Base-by-base conservation (phyloP, 2,329 filamentous ascomycete genomes). In the Aspergillus sp. region DNA sequence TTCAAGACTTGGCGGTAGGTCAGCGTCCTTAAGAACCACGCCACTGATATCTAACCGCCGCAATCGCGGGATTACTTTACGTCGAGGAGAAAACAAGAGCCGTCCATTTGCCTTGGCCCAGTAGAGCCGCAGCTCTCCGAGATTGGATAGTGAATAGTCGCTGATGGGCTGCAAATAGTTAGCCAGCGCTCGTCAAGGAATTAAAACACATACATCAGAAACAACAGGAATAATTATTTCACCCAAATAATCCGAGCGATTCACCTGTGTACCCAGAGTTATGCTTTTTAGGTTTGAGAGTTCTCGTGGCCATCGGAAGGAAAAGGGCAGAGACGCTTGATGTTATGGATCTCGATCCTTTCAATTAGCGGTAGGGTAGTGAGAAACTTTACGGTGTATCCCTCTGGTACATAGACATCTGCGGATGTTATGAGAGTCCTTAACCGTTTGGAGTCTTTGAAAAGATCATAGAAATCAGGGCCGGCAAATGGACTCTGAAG, bases 231-330 rank as follows among this genome's bases (percentile, higher is more conserved):
- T 25, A 36, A 40, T 35, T 34, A 43, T n/a, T n/a, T n/a, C n/a
- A n/a, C n/a, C n/a, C n/a, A n/a, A n/a, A n/a, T n/a, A n/a, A n/a
- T n/a, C n/a, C n/a, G n/a, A n/a, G n/a, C n/a, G 35, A 16, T 5
- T 36, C 13, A 39, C 46, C 39, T 25, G 30, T 32, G 16, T 41
- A 26, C 43, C 24, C 34, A 48, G 29, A 6, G 44, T 47, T 12
- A 59, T 48, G 33, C 49, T 51, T 27, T 45, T 52, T 10, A 61
- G 26, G 15, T 53, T 56, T 6, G 55, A 52, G 5, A 59, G 45
- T 15, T 29, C 30, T 12, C 30, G n/a, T 0, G 55, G 55, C 47
- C 47, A 48, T 14, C 41, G n/a, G n/a, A n/a, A n/a, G n/a, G n/a
- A n/a, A n/a, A n/a, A n/a, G n/a, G n/a, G n/a, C n/a, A n/a, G n/a